phyloP scores from a whole-genome alignment of 495 filamentous ascomycete genomes.

The Tuber indicum region DNA sequence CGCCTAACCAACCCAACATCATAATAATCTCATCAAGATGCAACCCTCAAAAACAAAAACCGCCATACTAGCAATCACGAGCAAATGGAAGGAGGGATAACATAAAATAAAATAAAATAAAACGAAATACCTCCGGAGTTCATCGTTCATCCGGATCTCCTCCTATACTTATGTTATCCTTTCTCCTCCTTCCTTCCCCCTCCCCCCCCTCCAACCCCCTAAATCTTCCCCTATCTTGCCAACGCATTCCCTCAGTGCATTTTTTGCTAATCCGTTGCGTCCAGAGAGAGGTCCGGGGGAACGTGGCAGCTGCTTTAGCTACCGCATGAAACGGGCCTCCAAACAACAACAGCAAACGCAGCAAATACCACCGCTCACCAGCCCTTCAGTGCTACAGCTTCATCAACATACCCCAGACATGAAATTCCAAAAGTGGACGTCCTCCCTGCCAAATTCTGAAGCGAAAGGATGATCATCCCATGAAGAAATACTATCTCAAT shows the following conservation, averaged over 20 bases:
- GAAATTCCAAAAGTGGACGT: constrained; percentile 31
- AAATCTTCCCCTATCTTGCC: constrained; percentile 16
- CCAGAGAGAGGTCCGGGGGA: constrained; percentile 35
- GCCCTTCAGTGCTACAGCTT: constrained; percentile 13
- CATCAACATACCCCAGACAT: constrained; percentile 16
- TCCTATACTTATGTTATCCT: constrained; percentile 4
- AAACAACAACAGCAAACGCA: constrained; percentile 33
- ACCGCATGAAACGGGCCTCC: constrained; percentile 37
- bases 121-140: neutral
- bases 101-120: neutral
- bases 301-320: constrained; percentile 37
- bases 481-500: constrained; percentile 20
- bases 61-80: neutral
- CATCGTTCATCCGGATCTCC: neutral
- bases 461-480: constrained; percentile 30
- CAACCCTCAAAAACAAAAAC: constrained; percentile 15
- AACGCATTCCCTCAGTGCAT: constrained; percentile 21
- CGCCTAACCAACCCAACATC: constrained; percentile 18
- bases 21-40: constrained; percentile 24
- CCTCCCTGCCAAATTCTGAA: constrained; percentile 34
- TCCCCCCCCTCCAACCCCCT: neutral
- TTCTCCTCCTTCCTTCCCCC: neutral
- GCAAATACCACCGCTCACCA: constrained; percentile 23
- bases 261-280: constrained; percentile 23
- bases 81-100: neutral